Evolutionary conservation across 257 asterid species (phyloP).

Genomic region (Lavandula angustifolia): DNA sequence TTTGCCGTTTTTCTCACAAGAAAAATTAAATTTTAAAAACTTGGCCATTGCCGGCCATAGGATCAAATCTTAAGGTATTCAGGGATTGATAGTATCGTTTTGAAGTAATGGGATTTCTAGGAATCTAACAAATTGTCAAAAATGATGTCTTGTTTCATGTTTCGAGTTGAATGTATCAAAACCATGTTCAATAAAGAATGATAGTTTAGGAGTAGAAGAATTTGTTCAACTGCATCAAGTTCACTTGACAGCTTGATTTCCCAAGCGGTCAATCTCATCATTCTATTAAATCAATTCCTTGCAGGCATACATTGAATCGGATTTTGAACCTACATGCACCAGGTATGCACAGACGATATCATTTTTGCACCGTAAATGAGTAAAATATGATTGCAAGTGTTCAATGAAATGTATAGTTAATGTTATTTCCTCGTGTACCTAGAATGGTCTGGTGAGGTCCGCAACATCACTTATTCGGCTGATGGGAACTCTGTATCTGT

Average conservation of each 20-base stretch:
- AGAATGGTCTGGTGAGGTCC: constrained; percentile 97
- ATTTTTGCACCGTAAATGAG: constrained; percentile 4
- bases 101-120: neutral
- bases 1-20: neutral
- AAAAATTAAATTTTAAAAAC: too few species aligned
- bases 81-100: neutral
- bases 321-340: constrained; percentile 90
- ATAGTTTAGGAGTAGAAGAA: too few species aligned
- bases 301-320: constrained; percentile 88
- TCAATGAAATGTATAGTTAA: neutral
- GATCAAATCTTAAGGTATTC: neutral
- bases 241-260: neutral
- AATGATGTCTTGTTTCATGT: neutral
- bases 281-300: constrained; percentile 18
- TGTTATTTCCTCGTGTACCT: constrained; percentile 20
- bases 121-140: neutral
- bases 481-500: constrained; percentile 75
- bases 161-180: neutral
- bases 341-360: constrained; percentile 45
- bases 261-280: neutral
- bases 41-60: neutral
- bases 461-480: constrained; percentile 70
- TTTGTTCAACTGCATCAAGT: too few species aligned
- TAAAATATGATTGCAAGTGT: constrained; percentile 10
- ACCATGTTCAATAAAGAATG: too few species aligned